A percentile compares a stretch with the other conserved stretches of the same genome.
Conservation (phyloP, 2,329 filamentous ascomycete species). For the Ophiostoma ips region DNA sequence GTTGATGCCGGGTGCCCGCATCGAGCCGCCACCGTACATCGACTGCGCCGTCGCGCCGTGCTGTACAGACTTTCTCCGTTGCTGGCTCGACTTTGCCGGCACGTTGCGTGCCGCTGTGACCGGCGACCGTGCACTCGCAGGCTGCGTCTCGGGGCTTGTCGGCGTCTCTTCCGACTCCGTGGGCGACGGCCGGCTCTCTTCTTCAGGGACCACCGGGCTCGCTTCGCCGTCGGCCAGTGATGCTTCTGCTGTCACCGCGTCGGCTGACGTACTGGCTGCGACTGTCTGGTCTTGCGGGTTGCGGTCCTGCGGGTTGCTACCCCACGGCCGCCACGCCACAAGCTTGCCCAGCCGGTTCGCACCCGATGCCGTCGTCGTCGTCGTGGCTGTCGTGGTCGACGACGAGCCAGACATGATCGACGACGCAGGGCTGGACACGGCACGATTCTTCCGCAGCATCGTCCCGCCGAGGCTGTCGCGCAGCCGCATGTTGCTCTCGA, state of each 20-base stretch:
- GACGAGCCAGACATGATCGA: not conserved
- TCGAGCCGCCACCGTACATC: constrained; percentile 21
- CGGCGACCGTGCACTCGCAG: not conserved
- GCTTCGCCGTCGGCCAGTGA: not conserved
- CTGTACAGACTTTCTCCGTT: not conserved
- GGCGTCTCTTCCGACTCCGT: not conserved
- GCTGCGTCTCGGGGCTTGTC: not conserved
- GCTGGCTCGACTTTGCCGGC: not conserved
- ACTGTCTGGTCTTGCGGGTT: too few relatives aligned
- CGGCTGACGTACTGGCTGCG: too few relatives aligned
- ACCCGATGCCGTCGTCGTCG: constrained; percentile 3
- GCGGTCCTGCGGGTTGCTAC: not conserved
- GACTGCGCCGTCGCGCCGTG: constrained; percentile 5
- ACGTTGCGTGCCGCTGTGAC: not conserved
- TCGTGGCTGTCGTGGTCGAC: constrained; percentile 4
- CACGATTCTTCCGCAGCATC: constrained; percentile 15
- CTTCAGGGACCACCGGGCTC: too few relatives aligned
- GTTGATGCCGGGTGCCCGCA: constrained; percentile 59
- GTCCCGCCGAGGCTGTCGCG: constrained; percentile 38
- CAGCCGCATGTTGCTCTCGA: constrained; percentile 39
- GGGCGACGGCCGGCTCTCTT: not conserved
- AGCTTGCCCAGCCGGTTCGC: constrained; percentile 15
- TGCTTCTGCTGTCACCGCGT: not conserved
- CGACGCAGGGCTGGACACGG: constrained; percentile 16
- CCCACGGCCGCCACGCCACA: constrained; percentile 30